Conservation (phyloP, 2,329 filamentous ascomycete genomes). For the Beauveria caledonica region DNA sequence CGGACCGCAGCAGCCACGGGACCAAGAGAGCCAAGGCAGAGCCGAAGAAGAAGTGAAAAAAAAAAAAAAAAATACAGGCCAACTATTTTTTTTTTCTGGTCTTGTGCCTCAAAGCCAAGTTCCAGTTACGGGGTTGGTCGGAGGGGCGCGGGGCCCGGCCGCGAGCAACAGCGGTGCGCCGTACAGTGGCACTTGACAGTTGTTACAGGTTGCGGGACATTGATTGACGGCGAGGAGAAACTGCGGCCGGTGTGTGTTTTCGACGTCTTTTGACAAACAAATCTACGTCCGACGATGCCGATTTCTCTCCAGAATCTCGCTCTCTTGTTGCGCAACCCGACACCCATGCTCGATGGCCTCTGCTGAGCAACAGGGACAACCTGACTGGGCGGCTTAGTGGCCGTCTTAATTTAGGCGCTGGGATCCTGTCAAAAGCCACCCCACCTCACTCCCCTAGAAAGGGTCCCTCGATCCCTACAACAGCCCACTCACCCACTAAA, state of each 20-base stretch:
- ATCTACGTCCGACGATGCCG: not conserved
- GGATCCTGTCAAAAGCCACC: not conserved
- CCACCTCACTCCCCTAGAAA: not conserved
- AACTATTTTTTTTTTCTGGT: not conserved
- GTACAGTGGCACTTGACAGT: not conserved
- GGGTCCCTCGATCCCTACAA: too few relatives aligned
- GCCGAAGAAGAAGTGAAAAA: not conserved
- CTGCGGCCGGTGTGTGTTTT: not conserved
- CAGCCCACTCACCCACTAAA: slow-evolving; percentile 2
- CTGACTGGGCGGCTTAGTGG: slow-evolving; percentile 3
- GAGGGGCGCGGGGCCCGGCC: not conserved
- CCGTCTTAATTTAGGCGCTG: not conserved
- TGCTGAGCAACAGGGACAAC: not conserved
- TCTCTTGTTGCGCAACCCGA: too few relatives aligned
- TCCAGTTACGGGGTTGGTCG: slow-evolving; percentile 2
- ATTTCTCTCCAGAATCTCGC: too few relatives aligned
- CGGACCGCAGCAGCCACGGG: not conserved
- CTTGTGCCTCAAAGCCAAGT: not conserved
- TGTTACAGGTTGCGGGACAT: not conserved
- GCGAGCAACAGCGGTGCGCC: not conserved
- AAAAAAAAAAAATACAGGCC: not conserved
- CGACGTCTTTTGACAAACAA: not conserved
- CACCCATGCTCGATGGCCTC: not conserved
- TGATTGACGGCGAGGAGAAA: too few relatives aligned
- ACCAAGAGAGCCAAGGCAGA: not conserved